Base-by-base conservation (phyloP, 2,329 filamentous ascomycete genomes). In the Canariomyces notabilis region DNA sequence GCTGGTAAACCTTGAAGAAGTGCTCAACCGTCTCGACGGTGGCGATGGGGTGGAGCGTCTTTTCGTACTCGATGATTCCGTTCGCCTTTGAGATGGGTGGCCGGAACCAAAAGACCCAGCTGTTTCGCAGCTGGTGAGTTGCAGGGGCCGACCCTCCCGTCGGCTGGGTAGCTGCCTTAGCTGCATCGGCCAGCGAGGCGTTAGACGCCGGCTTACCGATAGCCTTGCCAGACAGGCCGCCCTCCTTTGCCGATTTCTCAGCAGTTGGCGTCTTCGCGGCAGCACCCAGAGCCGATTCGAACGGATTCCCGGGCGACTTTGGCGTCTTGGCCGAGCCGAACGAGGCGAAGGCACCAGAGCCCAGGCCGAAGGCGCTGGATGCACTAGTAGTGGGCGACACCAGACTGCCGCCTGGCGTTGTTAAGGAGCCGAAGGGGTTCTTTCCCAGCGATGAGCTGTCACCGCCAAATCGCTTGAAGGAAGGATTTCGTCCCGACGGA, bases 61-160 rank as follows among this genome's bases (percentile, higher is more conserved):
- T 95, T 67, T 98, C 93, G 67, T 98, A 98, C 67, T 97, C 91
- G 59, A 84, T 79, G 61, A 76, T 83, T 33, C 80, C 80, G 61
- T 93, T 91, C 55, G 91, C 93, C 72, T 98, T 98, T 56, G 89
- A 90, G 59, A 94, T 95, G 40, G 93, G 93, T 32, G 93, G 93
- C 49, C 93, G 82, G 69, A 94, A 98, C 89, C 93, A 97, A 65
- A 97, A 89, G 26, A 95, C 84, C 93, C 93, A 98, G 53, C 83
- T 84, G 66, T 89, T 83, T 69, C 87, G 89, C 59, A 97, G 75
- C 50, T 79, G 76, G 62, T 85, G 80, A 42, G 48, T 69, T 64
- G 43, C 50, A 37, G 63, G 58, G 12, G 62, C 60, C 35, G 66
- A 58, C 29, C 72, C 65, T 33, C 70, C 64, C 37, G 70, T 64